Base-by-base conservation (phyloP, 2,329 filamentous ascomycete species). In the Trichoderma gracile region DNA sequence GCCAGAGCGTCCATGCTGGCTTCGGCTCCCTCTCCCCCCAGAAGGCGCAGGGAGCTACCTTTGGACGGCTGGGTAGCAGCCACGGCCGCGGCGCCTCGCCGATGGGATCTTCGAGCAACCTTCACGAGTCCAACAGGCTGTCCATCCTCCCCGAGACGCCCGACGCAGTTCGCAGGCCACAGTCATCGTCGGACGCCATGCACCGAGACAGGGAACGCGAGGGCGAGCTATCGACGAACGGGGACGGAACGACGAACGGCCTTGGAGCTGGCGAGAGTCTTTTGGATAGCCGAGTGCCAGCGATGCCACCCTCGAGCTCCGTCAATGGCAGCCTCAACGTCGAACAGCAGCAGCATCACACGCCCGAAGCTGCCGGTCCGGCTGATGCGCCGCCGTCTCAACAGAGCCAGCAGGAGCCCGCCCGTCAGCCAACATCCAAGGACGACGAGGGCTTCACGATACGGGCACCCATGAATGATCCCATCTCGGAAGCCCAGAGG, bases 361-460 rank as follows among this genome's bases (percentile, higher is more conserved):
- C 42, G 17, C 79, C 81, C 55, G 82, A 83, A 59, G 81, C 83
- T 33, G 56, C 47, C 10, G 83, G 84, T 0, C 80, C 83, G 23
- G 81, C 84, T 1, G 80, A 81, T 33, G 30, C 30, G 2, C 77
- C 78, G 23, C 82, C 84, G 2, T 77, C 78, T 3, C 80, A 82
- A 52, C 75, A 75, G 63, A 74, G 74, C 58, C 74, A 76, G 23
- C 73, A 76, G 17, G 52, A 62, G 38, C 42, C 56, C 14, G 27
- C 43, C n/a, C 30, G 47, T 30, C 58, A 47, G 17, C 15, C 45
- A 9, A 33, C n/a, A 19, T 53, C 63, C 42, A 66, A 86, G 73
- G 92, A 95, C 72, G 79, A 86, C 0, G 91, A 96, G 68, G 92
- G 91, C 7, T 95, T 88, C 72, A 89, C 84, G 4, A 84, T 94